phyloP scores from a whole-genome alignment of 1,284 basidiomycete species.

The Naganishia cerealis region DNA sequence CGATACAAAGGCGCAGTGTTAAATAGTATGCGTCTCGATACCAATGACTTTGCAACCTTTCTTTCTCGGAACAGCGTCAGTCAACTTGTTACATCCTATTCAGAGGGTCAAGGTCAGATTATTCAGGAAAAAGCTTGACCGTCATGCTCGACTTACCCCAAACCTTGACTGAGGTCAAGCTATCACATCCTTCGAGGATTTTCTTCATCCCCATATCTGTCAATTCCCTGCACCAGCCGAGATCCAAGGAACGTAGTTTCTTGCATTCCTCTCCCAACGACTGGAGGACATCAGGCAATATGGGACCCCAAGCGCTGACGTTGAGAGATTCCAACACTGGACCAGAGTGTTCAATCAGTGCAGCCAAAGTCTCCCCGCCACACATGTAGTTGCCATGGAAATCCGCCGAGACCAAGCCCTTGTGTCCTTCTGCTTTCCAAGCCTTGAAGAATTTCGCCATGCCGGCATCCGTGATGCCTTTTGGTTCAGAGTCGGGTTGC shows the following conservation, averaged over 20 bases:
- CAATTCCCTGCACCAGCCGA: conserved; percentile 82
- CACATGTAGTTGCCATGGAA: conserved; percentile 65
- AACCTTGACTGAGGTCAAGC: conserved; percentile 45
- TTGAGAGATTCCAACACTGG: conserved; percentile 63
- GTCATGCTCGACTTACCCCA: conserved; percentile 49
- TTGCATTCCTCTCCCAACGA: conserved; percentile 59
- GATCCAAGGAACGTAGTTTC: conserved; percentile 66
- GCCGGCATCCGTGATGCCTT: conserved; percentile 65
- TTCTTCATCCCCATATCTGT: conserved; percentile 79
- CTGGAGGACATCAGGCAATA: conserved; percentile 62
- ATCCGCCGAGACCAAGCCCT: conserved; percentile 59
- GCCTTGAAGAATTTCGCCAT: conserved; percentile 67
- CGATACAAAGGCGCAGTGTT: background rate
- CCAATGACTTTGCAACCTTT: conserved; percentile 50
- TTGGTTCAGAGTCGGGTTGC: conserved; percentile 16
- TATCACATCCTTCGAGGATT: conserved; percentile 61
- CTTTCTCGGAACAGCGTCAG: conserved; percentile 51
- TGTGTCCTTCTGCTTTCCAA: conserved; percentile 43
- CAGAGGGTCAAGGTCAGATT: background rate
- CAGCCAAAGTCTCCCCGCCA: conserved; percentile 62
- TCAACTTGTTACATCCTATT: conserved; percentile 52
- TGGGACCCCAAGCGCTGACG: conserved; percentile 74
- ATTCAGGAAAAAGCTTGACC: background rate
- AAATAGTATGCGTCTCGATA: conserved; percentile 49
- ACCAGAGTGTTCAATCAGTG: conserved; percentile 72